A percentile compares a stretch with the other conserved stretches of the same genome.
Evolutionary conservation across 495 filamentous ascomycete genomes (phyloP).

Genomic region (Cercophora samala): DNA sequence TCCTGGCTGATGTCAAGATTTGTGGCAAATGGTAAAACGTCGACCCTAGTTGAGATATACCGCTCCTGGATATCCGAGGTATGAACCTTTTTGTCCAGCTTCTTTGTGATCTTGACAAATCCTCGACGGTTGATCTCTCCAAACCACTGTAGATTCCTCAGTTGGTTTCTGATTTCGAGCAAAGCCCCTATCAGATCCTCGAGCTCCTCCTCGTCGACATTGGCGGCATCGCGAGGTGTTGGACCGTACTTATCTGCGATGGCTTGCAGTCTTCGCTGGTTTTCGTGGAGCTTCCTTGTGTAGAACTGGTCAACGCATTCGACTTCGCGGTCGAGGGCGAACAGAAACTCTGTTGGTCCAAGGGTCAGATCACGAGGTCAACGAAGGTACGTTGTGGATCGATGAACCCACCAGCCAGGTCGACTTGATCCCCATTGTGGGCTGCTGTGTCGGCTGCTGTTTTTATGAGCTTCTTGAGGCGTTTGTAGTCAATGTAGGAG

Average conservation of each 20-base stretch:
- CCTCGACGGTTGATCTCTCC: constrained; percentile 93
- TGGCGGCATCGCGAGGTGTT: constrained; percentile 45
- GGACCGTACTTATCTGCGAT: constrained; percentile 79
- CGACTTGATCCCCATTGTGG: constrained; percentile 66
- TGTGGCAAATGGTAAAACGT: constrained; percentile 77
- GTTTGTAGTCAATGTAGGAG: constrained; percentile 94
- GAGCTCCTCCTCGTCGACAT: constrained; percentile 66
- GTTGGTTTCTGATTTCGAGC: constrained; percentile 77
- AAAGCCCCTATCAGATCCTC: constrained; percentile 87
- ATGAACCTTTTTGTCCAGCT: constrained; percentile 86
- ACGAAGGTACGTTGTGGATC: constrained; percentile 3
- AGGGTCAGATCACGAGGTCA: constrained; percentile 22
- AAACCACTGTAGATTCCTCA: constrained; percentile 94
- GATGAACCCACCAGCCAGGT: constrained; percentile 61
- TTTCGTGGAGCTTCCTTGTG: constrained; percentile 87
- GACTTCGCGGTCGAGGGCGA: constrained; percentile 89
- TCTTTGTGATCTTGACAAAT: constrained; percentile 98
- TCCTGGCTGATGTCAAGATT: constrained; percentile 62
- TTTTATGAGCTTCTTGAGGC: constrained; percentile 92
- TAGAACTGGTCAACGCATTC: constrained; percentile 94
- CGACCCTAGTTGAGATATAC: constrained; percentile 85
- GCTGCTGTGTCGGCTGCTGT: constrained; percentile 55
- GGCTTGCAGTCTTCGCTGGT: constrained; percentile 73
- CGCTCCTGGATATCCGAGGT: constrained; percentile 66
- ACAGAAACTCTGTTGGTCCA: constrained; percentile 74